Conservation (phyloP, 1,139 yeast species). For the Ashbya aceris region DNA sequence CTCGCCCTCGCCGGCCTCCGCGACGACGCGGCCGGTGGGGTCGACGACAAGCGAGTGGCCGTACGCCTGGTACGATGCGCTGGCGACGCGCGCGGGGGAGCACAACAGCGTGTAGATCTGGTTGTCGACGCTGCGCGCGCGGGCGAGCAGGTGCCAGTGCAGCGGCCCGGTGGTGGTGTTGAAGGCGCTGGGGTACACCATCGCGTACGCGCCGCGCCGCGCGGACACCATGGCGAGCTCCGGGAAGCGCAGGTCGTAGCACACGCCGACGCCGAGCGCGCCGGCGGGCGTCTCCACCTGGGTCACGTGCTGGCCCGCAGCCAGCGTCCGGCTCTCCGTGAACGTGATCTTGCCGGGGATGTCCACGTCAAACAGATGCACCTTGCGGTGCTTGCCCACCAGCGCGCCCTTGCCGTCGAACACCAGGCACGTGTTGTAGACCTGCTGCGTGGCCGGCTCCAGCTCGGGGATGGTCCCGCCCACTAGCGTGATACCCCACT, state of each 20-base stretch:
- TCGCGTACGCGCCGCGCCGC: slow-evolving; percentile 68
- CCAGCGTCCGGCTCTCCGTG: slow-evolving; percentile 66
- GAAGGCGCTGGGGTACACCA: slow-evolving; percentile 93
- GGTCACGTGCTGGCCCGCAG: slow-evolving; percentile 76
- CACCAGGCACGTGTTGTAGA: slow-evolving; percentile 76
- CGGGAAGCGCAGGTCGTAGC: slow-evolving; percentile 89
- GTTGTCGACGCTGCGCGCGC: slow-evolving; percentile 84
- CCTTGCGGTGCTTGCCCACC: slow-evolving; percentile 81
- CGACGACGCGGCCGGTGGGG: slow-evolving; percentile 71
- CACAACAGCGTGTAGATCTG: slow-evolving; percentile 72
- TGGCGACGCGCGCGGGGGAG: slow-evolving; percentile 79
- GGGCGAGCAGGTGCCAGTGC: slow-evolving; percentile 84
- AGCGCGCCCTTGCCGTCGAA: slow-evolving; percentile 63
- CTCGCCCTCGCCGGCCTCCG: slow-evolving; percentile 81
- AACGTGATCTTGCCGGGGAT: slow-evolving; percentile 84
- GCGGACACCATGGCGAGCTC: slow-evolving; percentile 79
- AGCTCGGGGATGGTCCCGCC: slow-evolving; percentile 92
- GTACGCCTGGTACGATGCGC: slow-evolving; percentile 69
- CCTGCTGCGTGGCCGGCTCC: slow-evolving; percentile 42
- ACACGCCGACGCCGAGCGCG: slow-evolving; percentile 78
- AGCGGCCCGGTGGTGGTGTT: slow-evolving; percentile 93
- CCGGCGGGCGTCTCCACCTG: slow-evolving; percentile 66
- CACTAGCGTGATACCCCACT: slow-evolving; percentile 51
- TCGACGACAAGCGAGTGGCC: slow-evolving; percentile 87
- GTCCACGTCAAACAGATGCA: slow-evolving; percentile 83